Evolutionary conservation across 768 basidiomycete genomes (phyloP), one percentile per base, ranked within the genome.

Genomic region (Roridomyces roridus): DNA sequence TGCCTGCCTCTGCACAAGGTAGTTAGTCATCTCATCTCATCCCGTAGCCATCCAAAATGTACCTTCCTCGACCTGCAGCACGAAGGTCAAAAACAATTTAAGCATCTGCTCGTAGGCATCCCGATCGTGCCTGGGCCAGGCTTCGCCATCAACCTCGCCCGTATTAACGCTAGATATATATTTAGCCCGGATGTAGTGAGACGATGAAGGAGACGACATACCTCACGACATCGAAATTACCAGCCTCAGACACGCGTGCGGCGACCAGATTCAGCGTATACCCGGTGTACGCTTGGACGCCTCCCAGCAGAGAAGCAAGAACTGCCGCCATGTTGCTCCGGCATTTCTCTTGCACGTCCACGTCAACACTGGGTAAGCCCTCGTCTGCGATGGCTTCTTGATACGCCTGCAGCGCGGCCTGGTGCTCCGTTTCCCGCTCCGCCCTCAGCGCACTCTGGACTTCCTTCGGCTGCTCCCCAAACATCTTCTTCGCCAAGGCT

Each of bases 71-170:
- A 23, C 28, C 3, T 36, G 37, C 6, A 46, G 53, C 18, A 55
- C 44, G n/a, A 55, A 55, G 1, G 24, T 29, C 4, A 29, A 15
- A 24, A 40, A 55, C 1, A 10, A 9, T 9, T 11, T 25, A 11
- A 46, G 20, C 2, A 36, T 34, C 17, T 20, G 4, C 4, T 7
- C 23, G 21, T 55, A 55, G 0, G 4, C 28, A 4, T 10, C 21
- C 5, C 44, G 45, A 17, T 55, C 44, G 45, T 45, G 46, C 4
- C 23, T 17, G 4, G 53, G 36, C 45, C 53, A 55, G 17, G 40
- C 44, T 18, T 55, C 31, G 9, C 37, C 45, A 0, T 41, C 37
- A 1, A 40, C 25, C 3, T 17, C 6, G 1, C 51, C 43, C 5
- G 51, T 25, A 9, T 46, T 53, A 6, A 34, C 29, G 28, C 51